Evolutionary conservation across 1,284 basidiomycete species (phyloP).

Genomic region (Microbotryum silenes-acaulis): DNA sequence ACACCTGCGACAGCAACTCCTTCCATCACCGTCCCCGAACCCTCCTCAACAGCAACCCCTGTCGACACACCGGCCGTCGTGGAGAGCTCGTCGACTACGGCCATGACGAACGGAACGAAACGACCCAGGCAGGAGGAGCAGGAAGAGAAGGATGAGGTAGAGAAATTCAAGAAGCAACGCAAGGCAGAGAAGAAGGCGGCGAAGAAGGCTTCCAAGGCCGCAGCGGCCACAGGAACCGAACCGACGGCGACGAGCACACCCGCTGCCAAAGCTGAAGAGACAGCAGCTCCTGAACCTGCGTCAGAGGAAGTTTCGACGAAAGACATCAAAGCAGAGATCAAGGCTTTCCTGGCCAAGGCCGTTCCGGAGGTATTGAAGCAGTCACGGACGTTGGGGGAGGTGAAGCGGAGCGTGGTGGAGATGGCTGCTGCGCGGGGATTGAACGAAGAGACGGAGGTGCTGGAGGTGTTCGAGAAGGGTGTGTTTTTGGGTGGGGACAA

Average conservation of each 20-base stretch:
- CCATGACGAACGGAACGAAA: neutral
- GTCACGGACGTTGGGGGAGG: too few relatives aligned
- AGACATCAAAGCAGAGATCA: too few relatives aligned
- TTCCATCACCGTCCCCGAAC: neutral
- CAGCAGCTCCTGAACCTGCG: constrained; percentile 4
- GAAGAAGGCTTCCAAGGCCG: constrained; percentile 14
- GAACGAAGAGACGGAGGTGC: neutral
- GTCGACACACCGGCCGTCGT: neutral
- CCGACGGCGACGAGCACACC: constrained; percentile 1
- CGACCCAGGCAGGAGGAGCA: neutral
- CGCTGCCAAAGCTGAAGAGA: constrained; percentile 1
- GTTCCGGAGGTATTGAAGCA: too few relatives aligned
- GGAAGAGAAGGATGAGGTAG: constrained; percentile 39
- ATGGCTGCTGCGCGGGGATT: neutral
- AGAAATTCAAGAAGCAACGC: neutral
- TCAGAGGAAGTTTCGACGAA: neutral
- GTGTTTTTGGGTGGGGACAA: constrained; percentile 3
- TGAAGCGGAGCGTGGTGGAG: constrained; percentile 4
- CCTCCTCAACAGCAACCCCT: neutral
- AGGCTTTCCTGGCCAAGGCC: too few relatives aligned
- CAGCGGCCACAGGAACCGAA: neutral
- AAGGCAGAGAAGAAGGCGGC: neutral
- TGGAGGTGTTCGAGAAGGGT: constrained; percentile 1
- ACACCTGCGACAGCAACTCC: neutral
- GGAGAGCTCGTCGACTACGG: neutral